These are phyloP conservation scores for Novymonas esmeraldas DNA, from an alignment of 208 protist genomes.

Conservation along the genomic window DNA sequence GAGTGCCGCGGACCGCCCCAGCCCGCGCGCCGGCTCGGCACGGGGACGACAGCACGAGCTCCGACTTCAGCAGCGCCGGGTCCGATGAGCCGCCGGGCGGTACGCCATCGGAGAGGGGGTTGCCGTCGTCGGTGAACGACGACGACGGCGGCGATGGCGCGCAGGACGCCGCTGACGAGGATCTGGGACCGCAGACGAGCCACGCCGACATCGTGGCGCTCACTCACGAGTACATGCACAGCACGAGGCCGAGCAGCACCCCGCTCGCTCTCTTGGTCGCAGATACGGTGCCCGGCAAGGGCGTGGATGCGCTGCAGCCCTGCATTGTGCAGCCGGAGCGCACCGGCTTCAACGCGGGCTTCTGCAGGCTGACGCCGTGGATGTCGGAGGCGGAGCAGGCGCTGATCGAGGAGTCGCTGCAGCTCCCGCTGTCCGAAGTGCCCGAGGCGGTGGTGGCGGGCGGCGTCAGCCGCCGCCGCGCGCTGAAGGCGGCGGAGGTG, in stretches of 20 bases:
- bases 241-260: conserved; percentile 5
- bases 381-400: conserved; percentile 12
- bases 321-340: conserved; percentile 34
- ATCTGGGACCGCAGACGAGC: conserved; percentile 1
- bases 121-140: not conserved
- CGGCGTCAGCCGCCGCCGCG: not conserved
- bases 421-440: conserved; percentile 29
- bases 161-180: not conserved
- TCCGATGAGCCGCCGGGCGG: too few relatives aligned
- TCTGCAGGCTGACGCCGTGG: conserved; percentile 12
- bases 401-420: conserved; percentile 21
- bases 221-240: conserved; percentile 4
- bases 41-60: too few relatives aligned
- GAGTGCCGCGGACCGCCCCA: not conserved
- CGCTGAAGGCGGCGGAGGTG: conserved; percentile 3
- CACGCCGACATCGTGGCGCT: not conserved
- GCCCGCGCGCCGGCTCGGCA: too few relatives aligned
- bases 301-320: conserved; percentile 14
- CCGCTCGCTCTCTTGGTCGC: conserved; percentile 14
- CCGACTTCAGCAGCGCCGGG: too few relatives aligned
- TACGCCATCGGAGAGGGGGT: too few relatives aligned
- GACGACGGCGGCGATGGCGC: not conserved
- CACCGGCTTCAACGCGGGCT: conserved; percentile 20
- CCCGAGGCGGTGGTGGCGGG: not conserved
- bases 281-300: conserved; percentile 16